Percentiles rank a stretch among this genome's conserved stretches.
These are phyloP conservation scores for Hygrocybe coccinea DNA, from an alignment of 768 basidiomycete genomes.

Conservation along the genomic window DNA sequence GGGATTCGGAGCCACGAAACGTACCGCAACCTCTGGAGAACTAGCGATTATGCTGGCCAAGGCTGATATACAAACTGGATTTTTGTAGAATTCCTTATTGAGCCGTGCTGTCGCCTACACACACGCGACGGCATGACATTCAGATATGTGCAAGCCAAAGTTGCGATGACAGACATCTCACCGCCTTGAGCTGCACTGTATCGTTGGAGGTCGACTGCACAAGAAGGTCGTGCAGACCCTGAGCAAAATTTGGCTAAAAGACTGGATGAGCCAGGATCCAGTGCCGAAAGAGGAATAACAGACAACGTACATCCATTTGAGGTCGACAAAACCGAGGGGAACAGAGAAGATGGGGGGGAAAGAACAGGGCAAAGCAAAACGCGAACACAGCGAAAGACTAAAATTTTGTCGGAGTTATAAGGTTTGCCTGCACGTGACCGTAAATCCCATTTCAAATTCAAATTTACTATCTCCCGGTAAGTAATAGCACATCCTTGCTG, in stretches of 20 bases:
- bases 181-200: slow-evolving; percentile 83
- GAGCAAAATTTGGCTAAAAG: slow-evolving; percentile 63
- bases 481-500: too few relatives aligned
- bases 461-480: not conserved
- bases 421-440: not conserved
- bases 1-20: slow-evolving; percentile 29
- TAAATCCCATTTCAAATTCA: not conserved
- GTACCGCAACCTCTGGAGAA: slow-evolving; percentile 77
- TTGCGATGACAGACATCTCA: slow-evolving; percentile 38
- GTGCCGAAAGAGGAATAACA: not conserved
- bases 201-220: slow-evolving; percentile 83
- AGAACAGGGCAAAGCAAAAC: too few relatives aligned
- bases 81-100: slow-evolving; percentile 91
- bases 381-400: not conserved
- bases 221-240: slow-evolving; percentile 80
- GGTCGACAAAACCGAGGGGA: slow-evolving; percentile 17
- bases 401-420: slow-evolving; percentile 5
- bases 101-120: slow-evolving; percentile 87
- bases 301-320: slow-evolving; percentile 48
- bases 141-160: slow-evolving; percentile 6
- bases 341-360: slow-evolving; percentile 21
- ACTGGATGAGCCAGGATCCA: slow-evolving; percentile 16
- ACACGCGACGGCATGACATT: slow-evolving; percentile 6
- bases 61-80: slow-evolving; percentile 83
- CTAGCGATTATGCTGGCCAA: slow-evolving; percentile 82